phyloP scores from a whole-genome alignment of 805 yeast species.

The Spathaspora hagerdaliae region DNA sequence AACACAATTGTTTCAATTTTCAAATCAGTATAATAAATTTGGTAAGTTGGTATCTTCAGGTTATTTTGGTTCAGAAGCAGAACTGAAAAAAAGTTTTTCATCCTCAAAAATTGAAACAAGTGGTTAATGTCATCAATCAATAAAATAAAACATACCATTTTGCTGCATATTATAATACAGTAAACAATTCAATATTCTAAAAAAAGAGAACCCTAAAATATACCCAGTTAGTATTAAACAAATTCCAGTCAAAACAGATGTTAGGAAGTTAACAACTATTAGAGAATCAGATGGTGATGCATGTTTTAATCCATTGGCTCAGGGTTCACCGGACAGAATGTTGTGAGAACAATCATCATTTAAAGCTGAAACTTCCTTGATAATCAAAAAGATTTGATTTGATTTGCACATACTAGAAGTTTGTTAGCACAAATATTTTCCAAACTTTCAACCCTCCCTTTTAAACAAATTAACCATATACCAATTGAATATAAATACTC shows the following conservation, averaged over 20 bases:
- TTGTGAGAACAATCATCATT: constrained; percentile 25
- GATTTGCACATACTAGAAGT: background rate
- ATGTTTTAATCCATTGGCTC: constrained; percentile 80
- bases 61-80: constrained; percentile 86
- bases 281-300: constrained; percentile 92
- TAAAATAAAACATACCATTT: background rate
- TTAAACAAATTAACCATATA: background rate
- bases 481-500: background rate
- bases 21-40: constrained; percentile 27
- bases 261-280: too few relatives aligned
- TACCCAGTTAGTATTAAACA: background rate
- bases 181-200: background rate
- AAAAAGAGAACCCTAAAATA: background rate
- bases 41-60: constrained; percentile 75
- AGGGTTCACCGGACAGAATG: constrained; percentile 51
- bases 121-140: too few relatives aligned
- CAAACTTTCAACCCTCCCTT: background rate
- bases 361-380: background rate
- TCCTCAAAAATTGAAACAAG: constrained; percentile 37
- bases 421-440: background rate
- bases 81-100: constrained; percentile 75
- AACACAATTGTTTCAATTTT: too few relatives aligned
- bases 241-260: background rate
- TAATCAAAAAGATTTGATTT: too few relatives aligned
- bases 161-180: background rate